phyloP scores from a whole-genome alignment of 2,329 filamentous ascomycete genomes.

The Penicillium griseofulvum region DNA sequence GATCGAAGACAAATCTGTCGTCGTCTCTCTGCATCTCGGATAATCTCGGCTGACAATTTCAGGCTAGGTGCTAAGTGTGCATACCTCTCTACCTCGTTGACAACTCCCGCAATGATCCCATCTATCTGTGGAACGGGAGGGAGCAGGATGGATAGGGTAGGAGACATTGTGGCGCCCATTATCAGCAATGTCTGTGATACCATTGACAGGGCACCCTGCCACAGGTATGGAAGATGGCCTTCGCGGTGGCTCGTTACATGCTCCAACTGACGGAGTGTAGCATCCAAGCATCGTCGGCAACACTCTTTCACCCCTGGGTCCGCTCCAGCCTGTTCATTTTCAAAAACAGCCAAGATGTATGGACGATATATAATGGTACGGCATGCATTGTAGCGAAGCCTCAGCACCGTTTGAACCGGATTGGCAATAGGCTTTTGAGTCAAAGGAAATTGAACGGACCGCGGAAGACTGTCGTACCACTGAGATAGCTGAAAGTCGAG shows the following conservation, averaged over 20 bases:
- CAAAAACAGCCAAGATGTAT: constrained; percentile 75
- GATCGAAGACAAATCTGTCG: constrained; percentile 51
- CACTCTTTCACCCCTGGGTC: constrained; percentile 73
- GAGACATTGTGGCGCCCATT: constrained; percentile 81
- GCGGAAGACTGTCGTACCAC: constrained; percentile 77
- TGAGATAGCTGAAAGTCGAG: constrained; percentile 79
- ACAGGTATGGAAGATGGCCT: constrained; percentile 80
- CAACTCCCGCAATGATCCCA: constrained; percentile 73
- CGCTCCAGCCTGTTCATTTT: constrained; percentile 70
- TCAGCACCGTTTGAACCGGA: constrained; percentile 74
- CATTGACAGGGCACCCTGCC: constrained; percentile 79
- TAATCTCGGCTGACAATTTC: constrained; percentile 72
- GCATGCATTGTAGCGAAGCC: constrained; percentile 79
- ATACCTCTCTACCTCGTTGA: constrained; percentile 72
- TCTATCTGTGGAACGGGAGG: constrained; percentile 60
- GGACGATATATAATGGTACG: constrained; percentile 83
- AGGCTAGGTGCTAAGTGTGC: constrained; percentile 73
- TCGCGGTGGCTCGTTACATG: constrained; percentile 76
- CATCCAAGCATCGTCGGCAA: constrained; percentile 78
- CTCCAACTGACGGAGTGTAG: constrained; percentile 74
- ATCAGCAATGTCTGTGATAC: constrained; percentile 77
- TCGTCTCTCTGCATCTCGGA: constrained; percentile 73
- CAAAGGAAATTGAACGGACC: constrained; percentile 74
- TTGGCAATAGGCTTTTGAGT: constrained; percentile 65
- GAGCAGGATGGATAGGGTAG: constrained; percentile 66